Evolutionary conservation across 1,284 basidiomycete species (phyloP).

Genomic region (Microbotryum intermedium): DNA sequence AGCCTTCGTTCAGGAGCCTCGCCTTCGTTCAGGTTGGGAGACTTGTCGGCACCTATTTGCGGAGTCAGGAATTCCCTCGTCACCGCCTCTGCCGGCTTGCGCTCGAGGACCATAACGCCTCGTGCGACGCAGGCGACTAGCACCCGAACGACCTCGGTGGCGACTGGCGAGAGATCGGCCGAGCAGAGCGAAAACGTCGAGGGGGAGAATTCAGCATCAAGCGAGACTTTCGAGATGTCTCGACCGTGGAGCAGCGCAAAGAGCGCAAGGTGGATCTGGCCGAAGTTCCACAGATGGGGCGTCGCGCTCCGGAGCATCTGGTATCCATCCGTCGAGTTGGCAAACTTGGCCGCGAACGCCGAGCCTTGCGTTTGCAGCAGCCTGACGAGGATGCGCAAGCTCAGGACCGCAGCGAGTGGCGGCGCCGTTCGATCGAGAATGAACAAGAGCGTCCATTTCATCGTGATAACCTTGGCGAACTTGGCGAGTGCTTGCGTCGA

Average conservation of each 20-base stretch:
- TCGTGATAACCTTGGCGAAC: constrained; percentile 13
- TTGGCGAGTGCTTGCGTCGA: constrained; percentile 1
- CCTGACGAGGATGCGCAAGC: constrained; percentile 15
- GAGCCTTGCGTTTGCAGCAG: constrained; percentile 14
- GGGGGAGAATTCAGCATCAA: neutral
- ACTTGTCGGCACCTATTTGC: no score
- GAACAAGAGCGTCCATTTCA: constrained; percentile 16
- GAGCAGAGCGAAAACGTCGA: neutral
- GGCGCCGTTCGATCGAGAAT: constrained; percentile 10
- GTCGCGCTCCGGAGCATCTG: constrained; percentile 7
- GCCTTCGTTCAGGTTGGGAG: neutral
- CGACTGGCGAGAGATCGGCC: neutral
- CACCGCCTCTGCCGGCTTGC: neutral
- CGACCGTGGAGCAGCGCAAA: constrained; percentile 12
- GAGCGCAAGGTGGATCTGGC: constrained; percentile 10
- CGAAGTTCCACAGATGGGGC: constrained; percentile 8
- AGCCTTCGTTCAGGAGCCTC: neutral
- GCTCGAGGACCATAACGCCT: constrained; percentile 7
- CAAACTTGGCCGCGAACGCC: constrained; percentile 8
- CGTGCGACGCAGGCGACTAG: constrained; percentile 7
- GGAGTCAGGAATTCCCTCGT: neutral
- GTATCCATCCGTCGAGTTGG: constrained; percentile 11
- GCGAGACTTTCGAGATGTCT: constrained; percentile 7
- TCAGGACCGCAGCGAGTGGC: constrained; percentile 9
- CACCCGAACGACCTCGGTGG: constrained; percentile 1